Evolutionary conservation across 78 protist genomes (phyloP).

Genomic region (Dictyostelium purpureum): DNA sequence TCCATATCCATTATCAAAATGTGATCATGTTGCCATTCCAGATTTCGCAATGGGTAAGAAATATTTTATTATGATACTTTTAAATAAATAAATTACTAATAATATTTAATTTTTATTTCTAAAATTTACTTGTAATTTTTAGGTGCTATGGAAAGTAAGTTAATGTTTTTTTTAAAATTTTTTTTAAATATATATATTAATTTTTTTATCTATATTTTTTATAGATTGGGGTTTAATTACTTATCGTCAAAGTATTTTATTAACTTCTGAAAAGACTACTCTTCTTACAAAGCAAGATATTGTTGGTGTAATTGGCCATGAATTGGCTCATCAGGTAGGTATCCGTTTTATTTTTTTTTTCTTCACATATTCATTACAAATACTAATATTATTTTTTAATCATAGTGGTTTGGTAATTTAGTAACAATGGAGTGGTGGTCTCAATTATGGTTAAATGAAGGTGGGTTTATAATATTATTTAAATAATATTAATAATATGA

Average conservation of each 20-base stretch:
- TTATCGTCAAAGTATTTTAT: constrained; percentile 87
- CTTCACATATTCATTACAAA: too few species aligned
- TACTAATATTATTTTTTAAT: too few species aligned
- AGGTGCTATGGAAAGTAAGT: constrained; percentile 93
- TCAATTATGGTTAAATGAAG: constrained; percentile 95
- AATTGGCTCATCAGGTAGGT: constrained; percentile 39
- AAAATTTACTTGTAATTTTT: neutral
- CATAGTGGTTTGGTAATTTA: constrained; percentile 98
- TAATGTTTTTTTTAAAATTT: neutral
- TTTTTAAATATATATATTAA: neutral
- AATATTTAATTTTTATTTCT: neutral
- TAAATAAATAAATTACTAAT: neutral
- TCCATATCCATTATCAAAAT: constrained; percentile 92
- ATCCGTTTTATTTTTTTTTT: too few species aligned
- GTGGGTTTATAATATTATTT: too few species aligned
- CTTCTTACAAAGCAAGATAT: constrained; percentile 30
- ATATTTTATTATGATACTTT: too few species aligned
- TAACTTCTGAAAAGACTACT: constrained; percentile 39
- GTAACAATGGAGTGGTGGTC: constrained; percentile 99
- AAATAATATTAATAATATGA: too few species aligned
- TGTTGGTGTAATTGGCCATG: constrained; percentile 85
- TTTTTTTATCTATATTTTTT: neutral
- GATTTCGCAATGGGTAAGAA: too few species aligned
- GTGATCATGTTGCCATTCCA: constrained; percentile 91
- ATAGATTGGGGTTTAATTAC: constrained; percentile 91